Conservation (phyloP, 345 rosid species). For the Cochlearia excelsa region DNA sequence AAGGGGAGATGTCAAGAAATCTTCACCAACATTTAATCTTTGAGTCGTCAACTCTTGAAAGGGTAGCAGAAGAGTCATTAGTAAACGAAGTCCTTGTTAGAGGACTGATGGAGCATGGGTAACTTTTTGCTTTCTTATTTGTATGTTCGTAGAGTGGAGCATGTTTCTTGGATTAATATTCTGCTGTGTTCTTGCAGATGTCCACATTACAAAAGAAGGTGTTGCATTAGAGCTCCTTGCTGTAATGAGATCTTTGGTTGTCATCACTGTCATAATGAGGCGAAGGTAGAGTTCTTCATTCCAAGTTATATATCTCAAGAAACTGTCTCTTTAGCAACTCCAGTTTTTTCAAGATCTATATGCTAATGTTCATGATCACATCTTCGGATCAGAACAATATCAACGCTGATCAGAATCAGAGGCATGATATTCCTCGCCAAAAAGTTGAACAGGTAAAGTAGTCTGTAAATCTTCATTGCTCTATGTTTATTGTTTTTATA, state of each 20-base stretch:
- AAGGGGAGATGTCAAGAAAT: conserved; percentile 16
- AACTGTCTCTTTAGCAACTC: background rate
- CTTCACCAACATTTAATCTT: conserved; percentile 19
- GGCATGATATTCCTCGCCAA: conserved; percentile 85
- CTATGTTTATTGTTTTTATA: background rate
- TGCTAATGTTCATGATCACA: conserved; percentile 14
- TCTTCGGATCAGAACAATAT: conserved; percentile 56
- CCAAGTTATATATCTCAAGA: conserved; percentile 3
- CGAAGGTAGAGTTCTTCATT: conserved; percentile 35
- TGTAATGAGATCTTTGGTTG: conserved; percentile 78
- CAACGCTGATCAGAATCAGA: conserved; percentile 49
- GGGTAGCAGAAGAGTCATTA: conserved; percentile 26
- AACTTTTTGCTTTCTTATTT: conserved; percentile 16
- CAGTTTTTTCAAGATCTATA: background rate
- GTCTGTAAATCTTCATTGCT: conserved; percentile 1
- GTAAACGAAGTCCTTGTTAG: conserved; percentile 36
- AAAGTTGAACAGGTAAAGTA: conserved; percentile 54
- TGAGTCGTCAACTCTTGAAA: conserved; percentile 9
- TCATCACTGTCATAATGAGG: conserved; percentile 87
- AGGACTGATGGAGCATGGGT: conserved; percentile 76
- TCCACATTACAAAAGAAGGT: conserved; percentile 66
- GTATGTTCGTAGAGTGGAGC: background rate
- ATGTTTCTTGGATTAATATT: conserved; percentile 1
- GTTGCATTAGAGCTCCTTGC: conserved; percentile 82
- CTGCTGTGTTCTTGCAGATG: conserved; percentile 46